Evolutionary conservation across 495 filamentous ascomycete genomes (phyloP).

Genomic region (Lasiosphaeris hirsuta): DNA sequence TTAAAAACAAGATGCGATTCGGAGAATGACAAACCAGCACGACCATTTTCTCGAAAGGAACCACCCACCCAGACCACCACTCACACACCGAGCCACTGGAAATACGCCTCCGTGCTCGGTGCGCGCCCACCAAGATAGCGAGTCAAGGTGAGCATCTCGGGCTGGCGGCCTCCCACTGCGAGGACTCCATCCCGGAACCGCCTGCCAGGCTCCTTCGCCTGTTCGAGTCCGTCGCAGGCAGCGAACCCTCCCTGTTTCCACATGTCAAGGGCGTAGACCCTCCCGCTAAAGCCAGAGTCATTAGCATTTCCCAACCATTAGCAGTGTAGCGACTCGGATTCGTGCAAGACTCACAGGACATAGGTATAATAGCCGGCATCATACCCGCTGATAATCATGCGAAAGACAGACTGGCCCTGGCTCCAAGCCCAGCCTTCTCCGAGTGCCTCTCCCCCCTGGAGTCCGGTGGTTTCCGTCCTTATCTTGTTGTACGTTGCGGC

Average conservation of each 20-base stretch:
- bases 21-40: too few relatives aligned
- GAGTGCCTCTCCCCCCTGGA: background rate
- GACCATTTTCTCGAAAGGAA: too few relatives aligned
- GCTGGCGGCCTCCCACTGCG: background rate
- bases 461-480: background rate
- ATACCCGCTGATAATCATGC: background rate
- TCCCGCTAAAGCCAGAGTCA: background rate
- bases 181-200: conserved; percentile 1
- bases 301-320: background rate
- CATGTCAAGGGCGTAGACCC: conserved; percentile 2
- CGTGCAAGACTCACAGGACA: background rate
- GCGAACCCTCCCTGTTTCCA: background rate
- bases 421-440: conserved; percentile 1
- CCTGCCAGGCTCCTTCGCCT: background rate
- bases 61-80: too few relatives aligned
- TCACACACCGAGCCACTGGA: conserved; percentile 3
- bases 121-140: background rate
- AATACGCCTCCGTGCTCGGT: conserved; percentile 2
- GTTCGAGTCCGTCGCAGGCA: background rate
- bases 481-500: conserved; percentile 1
- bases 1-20: too few relatives aligned
- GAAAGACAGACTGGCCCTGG: conserved; percentile 3
- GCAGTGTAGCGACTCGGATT: background rate
- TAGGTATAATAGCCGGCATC: background rate
- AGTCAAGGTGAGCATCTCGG: conserved; percentile 1